phyloP scores from a whole-genome alignment of 2,329 filamentous ascomycete species.

The Neofusicoccum parvum region DNA sequence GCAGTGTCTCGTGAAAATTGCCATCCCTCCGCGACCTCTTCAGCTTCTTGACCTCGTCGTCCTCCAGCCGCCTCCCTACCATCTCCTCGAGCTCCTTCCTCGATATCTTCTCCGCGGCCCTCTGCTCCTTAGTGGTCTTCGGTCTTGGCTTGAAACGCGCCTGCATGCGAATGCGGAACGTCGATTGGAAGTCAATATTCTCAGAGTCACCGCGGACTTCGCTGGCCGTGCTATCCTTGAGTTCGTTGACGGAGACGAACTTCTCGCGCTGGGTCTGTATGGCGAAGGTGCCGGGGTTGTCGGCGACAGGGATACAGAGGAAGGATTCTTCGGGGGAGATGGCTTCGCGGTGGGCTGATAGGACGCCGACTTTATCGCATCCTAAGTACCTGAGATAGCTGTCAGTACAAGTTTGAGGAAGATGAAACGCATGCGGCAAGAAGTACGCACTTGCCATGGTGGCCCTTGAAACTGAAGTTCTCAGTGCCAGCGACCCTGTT shows the following conservation, averaged over 20 bases:
- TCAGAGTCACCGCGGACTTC: conserved; percentile 79
- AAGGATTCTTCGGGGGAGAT: conserved; percentile 85
- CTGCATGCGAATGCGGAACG: conserved; percentile 86
- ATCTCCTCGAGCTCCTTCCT: conserved; percentile 81
- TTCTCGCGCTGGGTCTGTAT: conserved; percentile 73
- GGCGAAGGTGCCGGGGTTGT: conserved; percentile 71
- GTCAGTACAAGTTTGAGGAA: not conserved
- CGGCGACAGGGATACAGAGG: conserved; percentile 61
- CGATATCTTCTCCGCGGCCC: conserved; percentile 81
- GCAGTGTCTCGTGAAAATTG: conserved; percentile 82
- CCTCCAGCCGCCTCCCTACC: conserved; percentile 73
- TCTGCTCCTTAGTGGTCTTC: conserved; percentile 79
- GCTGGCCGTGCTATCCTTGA: conserved; percentile 28
- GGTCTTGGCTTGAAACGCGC: conserved; percentile 86
- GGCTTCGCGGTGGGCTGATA: conserved; percentile 77
- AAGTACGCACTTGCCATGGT: conserved; percentile 71
- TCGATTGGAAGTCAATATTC: conserved; percentile 67
- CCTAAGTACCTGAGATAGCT: conserved; percentile 68
- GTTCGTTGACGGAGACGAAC: conserved; percentile 63
- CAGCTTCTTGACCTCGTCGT: conserved; percentile 82
- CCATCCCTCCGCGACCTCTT: conserved; percentile 84
- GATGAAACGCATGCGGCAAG: too few species aligned
- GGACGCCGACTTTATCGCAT: conserved; percentile 79
- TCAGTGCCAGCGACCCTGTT: conserved; percentile 82
- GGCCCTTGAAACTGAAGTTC: conserved; percentile 81